Evolutionary conservation across 2,329 filamentous ascomycete species (phyloP).

Genomic region (Clonostachys rhizophaga): DNA sequence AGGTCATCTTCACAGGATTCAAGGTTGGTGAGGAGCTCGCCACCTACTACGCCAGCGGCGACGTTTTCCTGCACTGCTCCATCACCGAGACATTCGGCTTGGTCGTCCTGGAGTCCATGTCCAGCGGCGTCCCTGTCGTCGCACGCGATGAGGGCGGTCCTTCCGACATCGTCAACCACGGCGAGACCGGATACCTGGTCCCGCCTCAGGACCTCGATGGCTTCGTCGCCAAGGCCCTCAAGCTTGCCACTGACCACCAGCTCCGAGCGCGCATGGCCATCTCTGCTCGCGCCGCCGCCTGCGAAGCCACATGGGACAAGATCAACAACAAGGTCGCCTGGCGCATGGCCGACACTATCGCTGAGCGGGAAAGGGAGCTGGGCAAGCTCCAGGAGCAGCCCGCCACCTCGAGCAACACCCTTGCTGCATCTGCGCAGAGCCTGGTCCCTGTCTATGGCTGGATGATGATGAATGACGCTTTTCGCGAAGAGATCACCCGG

Average conservation of each 20-base stretch:
- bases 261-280: conserved; percentile 39
- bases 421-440: conserved; percentile 12
- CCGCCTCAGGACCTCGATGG: conserved; percentile 51
- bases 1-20: conserved; percentile 64
- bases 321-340: conserved; percentile 67
- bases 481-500: conserved; percentile 25
- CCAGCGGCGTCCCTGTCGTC: conserved; percentile 64
- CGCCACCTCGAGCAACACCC: neutral
- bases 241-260: conserved; percentile 37
- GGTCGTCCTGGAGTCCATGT: conserved; percentile 68
- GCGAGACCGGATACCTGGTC: conserved; percentile 55
- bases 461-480: conserved; percentile 32
- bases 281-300: conserved; percentile 49
- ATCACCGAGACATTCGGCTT: conserved; percentile 69
- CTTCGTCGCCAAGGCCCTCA: conserved; percentile 50
- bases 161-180: conserved; percentile 60
- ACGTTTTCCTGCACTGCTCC: conserved; percentile 68
- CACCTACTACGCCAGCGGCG: conserved; percentile 62
- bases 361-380: conserved; percentile 27
- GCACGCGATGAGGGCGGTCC: conserved; percentile 67
- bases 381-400: neutral
- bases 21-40: conserved; percentile 56
- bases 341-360: conserved; percentile 52
- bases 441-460: conserved; percentile 36
- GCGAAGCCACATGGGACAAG: conserved; percentile 65